A percentile compares a stretch with the other conserved stretches of the same genome.
Conservation (phyloP, 805 yeast genomes). For the Kurtzmaniella fragi region DNA sequence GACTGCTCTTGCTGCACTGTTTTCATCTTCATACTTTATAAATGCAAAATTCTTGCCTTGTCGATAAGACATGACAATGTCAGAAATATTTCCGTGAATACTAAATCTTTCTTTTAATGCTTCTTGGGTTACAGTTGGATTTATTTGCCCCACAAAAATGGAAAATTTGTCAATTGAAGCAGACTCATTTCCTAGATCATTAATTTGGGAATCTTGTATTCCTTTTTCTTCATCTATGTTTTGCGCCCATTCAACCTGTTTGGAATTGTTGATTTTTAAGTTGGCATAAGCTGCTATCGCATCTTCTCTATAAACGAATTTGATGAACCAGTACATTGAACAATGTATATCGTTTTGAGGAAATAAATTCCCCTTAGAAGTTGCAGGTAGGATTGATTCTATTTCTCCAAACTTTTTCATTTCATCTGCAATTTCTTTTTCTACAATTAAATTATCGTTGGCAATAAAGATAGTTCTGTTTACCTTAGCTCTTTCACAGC, state of each 20-base stretch:
- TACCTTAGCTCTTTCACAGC: conserved; percentile 90
- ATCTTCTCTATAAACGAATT: conserved; percentile 78
- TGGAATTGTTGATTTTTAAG: conserved; percentile 48
- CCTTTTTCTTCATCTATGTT: conserved; percentile 52
- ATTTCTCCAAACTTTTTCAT: conserved; percentile 65
- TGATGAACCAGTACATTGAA: conserved; percentile 62
- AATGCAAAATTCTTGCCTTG: conserved; percentile 62
- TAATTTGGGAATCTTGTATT: conserved; percentile 5
- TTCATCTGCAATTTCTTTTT: conserved; percentile 28
- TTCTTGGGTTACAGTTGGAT: conserved; percentile 47
- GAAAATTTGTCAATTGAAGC: conserved; percentile 55
- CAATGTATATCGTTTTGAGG: conserved; percentile 10
- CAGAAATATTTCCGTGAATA: conserved; percentile 60
- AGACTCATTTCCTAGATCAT: conserved; percentile 1
- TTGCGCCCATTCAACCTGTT: conserved; percentile 81
- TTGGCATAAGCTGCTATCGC: conserved; percentile 81
- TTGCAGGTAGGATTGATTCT: conserved; percentile 53
- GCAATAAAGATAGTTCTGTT: conserved; percentile 76
- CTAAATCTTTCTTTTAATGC: conserved; percentile 56
- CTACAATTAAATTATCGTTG: conserved; percentile 17
- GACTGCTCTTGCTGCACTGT: conserved; percentile 81
- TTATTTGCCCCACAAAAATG: conserved; percentile 76
- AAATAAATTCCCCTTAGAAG: conserved; percentile 25
- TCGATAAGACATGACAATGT: conserved; percentile 50
- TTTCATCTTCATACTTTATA: conserved; percentile 56